Evolutionary conservation across 2,329 filamentous ascomycete genomes (phyloP).

Genomic region (Daldinia sp.): DNA sequence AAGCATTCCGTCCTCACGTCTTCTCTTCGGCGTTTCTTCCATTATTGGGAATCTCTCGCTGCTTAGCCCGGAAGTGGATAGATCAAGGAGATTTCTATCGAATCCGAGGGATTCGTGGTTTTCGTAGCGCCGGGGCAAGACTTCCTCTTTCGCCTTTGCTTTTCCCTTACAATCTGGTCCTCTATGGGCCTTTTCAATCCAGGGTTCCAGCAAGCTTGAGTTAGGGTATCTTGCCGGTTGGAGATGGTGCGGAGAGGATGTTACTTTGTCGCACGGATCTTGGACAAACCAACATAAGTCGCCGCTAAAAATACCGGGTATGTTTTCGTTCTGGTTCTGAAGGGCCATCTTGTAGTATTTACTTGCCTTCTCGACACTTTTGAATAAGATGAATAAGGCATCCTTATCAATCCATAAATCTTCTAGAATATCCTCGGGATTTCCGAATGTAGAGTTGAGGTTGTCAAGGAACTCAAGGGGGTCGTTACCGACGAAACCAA

Average conservation of each 20-base stretch:
- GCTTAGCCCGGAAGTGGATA: neutral
- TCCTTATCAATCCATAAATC: conserved; percentile 20
- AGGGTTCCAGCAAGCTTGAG: conserved; percentile 8
- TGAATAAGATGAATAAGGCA: conserved; percentile 15
- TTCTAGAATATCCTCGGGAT: conserved; percentile 19
- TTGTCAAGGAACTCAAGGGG: neutral
- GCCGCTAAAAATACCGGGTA: neutral
- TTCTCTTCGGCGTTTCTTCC: neutral
- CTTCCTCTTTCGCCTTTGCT: too few species aligned
- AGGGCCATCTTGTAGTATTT: conserved; percentile 12
- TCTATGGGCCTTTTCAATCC: neutral
- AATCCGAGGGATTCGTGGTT: too few species aligned
- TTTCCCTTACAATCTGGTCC: too few species aligned
- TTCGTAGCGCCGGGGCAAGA: too few species aligned
- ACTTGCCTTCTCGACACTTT: neutral
- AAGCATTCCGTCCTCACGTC: neutral
- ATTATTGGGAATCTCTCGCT: neutral
- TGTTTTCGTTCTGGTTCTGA: neutral
- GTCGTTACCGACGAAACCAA: neutral
- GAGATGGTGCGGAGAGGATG: neutral
- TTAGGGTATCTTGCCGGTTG: neutral
- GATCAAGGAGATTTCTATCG: neutral
- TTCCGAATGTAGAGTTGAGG: neutral
- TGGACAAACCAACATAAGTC: conserved; percentile 1
- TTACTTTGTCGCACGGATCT: conserved; percentile 22